Percentiles rank a stretch among this genome's conserved stretches.
phyloP scores from a whole-genome alignment of 2,329 filamentous ascomycete genomes.

The Lojkania enalia region DNA sequence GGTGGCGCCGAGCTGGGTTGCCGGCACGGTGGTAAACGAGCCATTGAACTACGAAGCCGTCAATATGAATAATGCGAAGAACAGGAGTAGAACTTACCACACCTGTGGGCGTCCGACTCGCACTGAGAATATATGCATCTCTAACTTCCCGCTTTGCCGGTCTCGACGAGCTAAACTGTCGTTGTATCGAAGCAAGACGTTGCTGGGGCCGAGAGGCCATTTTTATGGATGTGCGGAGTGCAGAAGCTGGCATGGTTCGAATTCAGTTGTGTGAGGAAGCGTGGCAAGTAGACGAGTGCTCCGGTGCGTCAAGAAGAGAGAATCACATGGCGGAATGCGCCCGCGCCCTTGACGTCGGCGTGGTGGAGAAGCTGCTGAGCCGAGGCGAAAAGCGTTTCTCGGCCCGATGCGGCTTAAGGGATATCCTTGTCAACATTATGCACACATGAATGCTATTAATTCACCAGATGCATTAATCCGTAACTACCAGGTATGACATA shows the following conservation, averaged over 20 bases:
- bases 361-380: constrained; percentile 16
- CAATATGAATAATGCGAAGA: background rate
- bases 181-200: constrained; percentile 41
- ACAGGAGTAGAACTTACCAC: constrained; percentile 61
- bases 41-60: constrained; percentile 79
- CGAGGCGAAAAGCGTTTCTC: constrained; percentile 29
- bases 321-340: constrained; percentile 38
- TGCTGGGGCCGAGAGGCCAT: constrained; percentile 44
- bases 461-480: no score
- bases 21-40: constrained; percentile 78
- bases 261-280: constrained; percentile 2
- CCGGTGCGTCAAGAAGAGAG: constrained; percentile 24
- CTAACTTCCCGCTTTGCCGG: constrained; percentile 66
- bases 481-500: no score
- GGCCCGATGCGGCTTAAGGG: constrained; percentile 31
- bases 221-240: constrained; percentile 36
- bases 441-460: no score
- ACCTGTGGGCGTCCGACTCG: constrained; percentile 83
- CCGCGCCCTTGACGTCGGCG: constrained; percentile 26
- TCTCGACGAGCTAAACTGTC: constrained; percentile 42
- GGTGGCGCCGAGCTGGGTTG: constrained; percentile 83
- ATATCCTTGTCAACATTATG: no score
- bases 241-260: constrained; percentile 35
- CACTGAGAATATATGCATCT: constrained; percentile 93
- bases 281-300: constrained; percentile 17